Conservation (phyloP, 495 filamentous ascomycete species). For the Neurospora discreta region DNA sequence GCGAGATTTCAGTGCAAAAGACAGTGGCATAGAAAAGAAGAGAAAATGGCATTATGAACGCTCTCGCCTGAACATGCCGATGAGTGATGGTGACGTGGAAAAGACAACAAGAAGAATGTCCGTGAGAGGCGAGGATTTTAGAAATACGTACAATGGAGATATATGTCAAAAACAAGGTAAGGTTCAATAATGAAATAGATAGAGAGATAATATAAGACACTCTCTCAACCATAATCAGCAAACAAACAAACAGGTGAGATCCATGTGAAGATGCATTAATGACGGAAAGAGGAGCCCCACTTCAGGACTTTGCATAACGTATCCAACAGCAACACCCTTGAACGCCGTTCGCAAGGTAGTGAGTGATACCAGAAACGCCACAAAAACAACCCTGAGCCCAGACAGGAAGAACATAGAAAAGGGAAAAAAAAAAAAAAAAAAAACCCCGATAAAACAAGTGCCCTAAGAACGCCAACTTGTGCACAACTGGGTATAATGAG, state of each 20-base stretch:
- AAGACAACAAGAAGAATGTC: background rate
- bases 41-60: background rate
- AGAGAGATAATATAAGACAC: background rate
- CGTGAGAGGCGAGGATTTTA: background rate
- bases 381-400: background rate
- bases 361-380: background rate
- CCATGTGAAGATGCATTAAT: background rate
- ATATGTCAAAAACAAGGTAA: background rate
- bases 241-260: background rate
- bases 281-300: background rate
- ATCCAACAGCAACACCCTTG: background rate
- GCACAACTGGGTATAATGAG: conserved; percentile 1
- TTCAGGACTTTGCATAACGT: background rate
- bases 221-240: background rate
- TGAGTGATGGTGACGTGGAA: background rate
- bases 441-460: background rate
- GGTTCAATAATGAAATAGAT: background rate
- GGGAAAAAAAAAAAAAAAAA: background rate
- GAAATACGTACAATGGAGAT: background rate
- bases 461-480: background rate
- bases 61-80: background rate
- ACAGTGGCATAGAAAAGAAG: background rate
- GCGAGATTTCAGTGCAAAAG: background rate
- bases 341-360: background rate
- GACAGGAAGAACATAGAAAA: background rate